These are phyloP conservation scores for Tetragonia tetragonoides DNA, from an alignment of 148 eudicot species.

Conservation along the genomic window DNA sequence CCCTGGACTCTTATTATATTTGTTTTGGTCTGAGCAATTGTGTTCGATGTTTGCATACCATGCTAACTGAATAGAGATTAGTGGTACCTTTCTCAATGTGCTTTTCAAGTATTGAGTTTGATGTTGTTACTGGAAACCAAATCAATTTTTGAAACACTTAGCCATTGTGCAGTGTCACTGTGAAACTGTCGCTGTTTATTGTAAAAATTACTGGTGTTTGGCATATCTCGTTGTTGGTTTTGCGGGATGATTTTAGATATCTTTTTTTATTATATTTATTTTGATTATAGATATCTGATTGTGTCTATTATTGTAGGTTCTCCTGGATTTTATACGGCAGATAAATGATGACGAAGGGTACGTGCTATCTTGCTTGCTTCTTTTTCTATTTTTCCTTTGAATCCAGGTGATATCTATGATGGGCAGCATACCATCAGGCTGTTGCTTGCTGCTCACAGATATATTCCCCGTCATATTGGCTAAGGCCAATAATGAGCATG, in stretches of 20 bases:
- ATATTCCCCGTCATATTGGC: neutral
- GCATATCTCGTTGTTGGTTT: neutral
- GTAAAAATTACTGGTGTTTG: neutral
- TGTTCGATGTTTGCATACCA: too few relatives aligned
- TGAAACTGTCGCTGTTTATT: neutral
- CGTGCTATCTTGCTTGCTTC: conserved; percentile 3
- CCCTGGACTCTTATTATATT: too few relatives aligned
- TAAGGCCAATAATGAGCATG: neutral
- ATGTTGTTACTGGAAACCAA: too few relatives aligned
- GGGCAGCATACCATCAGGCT: too few relatives aligned
- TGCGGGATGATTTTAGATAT: too few relatives aligned
- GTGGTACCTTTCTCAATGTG: too few relatives aligned
- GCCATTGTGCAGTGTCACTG: neutral
- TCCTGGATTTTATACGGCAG: conserved; percentile 85
- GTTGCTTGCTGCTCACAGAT: too few relatives aligned
- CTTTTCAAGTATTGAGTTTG: too few relatives aligned
- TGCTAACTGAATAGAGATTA: too few relatives aligned
- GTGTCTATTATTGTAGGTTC: conserved; percentile 58
- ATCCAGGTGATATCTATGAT: too few relatives aligned
- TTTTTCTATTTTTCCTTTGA: neutral
- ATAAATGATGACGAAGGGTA: conserved; percentile 99
- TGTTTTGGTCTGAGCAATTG: too few relatives aligned
- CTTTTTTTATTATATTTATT: neutral
- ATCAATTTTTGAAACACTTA: neutral
- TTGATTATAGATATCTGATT: conserved; percentile 2